Evolutionary conservation across 192 early-diverging fungal genomes (phyloP).

Genomic region (Globomyces pollinis-pini): DNA sequence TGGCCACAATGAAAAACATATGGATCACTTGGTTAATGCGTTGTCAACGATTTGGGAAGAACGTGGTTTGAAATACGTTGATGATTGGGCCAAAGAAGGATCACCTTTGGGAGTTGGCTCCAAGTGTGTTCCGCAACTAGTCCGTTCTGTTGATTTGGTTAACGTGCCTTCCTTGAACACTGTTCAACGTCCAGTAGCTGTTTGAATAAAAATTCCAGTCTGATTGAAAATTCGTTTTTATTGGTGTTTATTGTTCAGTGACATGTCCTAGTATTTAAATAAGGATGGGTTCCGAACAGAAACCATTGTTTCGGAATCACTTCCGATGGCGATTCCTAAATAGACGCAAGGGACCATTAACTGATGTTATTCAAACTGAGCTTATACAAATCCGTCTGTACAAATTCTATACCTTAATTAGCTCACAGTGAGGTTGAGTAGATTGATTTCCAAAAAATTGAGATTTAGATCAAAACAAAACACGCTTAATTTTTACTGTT

Average conservation of each 20-base stretch:
- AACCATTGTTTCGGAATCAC: no score
- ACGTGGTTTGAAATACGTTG: constrained; percentile 73
- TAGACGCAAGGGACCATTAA: no score
- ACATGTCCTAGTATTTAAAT: no score
- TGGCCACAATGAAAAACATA: constrained; percentile 77
- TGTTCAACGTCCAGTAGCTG: background rate
- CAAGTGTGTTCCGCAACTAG: constrained; percentile 12
- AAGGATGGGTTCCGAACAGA: background rate
- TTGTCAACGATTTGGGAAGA: constrained; percentile 82
- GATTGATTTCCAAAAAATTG: no score
- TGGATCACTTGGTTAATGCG: constrained; percentile 73
- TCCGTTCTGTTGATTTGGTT: constrained; percentile 2
- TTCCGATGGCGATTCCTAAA: no score
- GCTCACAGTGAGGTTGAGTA: no score
- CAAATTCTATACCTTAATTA: no score
- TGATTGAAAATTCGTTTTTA: constrained; percentile 6
- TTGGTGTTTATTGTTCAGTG: background rate
- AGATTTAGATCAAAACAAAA: no score
- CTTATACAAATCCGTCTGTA: no score
- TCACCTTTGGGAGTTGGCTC: constrained; percentile 82
- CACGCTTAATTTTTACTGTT: no score
- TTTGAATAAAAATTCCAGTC: background rate
- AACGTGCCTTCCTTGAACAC: background rate
- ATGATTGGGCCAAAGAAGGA: constrained; percentile 78
- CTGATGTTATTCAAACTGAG: no score